Evolutionary conservation across 2,329 filamentous ascomycete species (phyloP), one percentile per base, ranked within the genome.

Genomic region (Fusarium paranaense): DNA sequence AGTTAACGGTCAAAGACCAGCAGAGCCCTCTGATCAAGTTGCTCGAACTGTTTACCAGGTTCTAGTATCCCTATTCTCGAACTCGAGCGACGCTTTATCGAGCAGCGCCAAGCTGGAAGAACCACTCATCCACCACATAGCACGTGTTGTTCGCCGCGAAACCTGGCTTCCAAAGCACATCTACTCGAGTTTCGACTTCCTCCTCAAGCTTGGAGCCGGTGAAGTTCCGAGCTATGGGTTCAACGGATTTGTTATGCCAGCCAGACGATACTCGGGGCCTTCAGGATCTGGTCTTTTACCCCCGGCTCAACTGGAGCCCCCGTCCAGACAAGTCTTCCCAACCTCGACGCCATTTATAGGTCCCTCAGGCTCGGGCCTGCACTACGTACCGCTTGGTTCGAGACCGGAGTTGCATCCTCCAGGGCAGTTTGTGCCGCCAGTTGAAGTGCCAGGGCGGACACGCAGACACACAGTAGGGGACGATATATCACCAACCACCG

Each of bases 1-100:
- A 40, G 64, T 64, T 22, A 57, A 66, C 63, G 47, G 69, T 57
- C 64, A 70, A 33, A 67, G 57, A 20, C 64, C 67, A 16, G 64
- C 33, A 10, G 69, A 70, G 54, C 66, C 60, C 42, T 73, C 75
- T 78, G 70, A 69, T 9, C 73, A 78, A 61, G 74, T 78, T 5
- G 86, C 88, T 79, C 85, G 87, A 60, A 84, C 84, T 56, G 84
- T 88, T 7, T 87, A 89, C 76, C 87, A 88, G 73, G 85, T 82
- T 4, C 78, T 90, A 6, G 88, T 89, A 10, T 84, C 84, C 38
- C 79, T 87, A 4, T 88, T 89, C 74, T 81, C 83, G 3, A 82
- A 80, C 70, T 86, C 82, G 3, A 83, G 82, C 13, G 87, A 90
- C 61, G 83, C 83, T 1, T 78, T 83, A 3, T 80, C 82, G 14